These are phyloP conservation scores for Lentinus brumalis DNA, from an alignment of 768 basidiomycete species.

Conservation along the genomic window DNA sequence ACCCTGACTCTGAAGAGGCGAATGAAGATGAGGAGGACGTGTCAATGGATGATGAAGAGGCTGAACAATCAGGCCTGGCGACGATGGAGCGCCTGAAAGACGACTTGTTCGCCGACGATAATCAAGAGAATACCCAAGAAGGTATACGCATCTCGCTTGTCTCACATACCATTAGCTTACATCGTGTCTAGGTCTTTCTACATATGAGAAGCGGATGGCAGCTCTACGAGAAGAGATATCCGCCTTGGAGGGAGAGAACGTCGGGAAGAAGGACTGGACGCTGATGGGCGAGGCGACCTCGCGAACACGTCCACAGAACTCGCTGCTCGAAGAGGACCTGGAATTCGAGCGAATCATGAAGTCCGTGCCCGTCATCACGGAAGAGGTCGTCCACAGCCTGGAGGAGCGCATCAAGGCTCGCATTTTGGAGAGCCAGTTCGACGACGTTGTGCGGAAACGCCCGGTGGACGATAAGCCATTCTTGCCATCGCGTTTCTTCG, in stretches of 20 bases:
- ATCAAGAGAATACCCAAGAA: conserved; percentile 40
- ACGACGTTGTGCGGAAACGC: conserved; percentile 88
- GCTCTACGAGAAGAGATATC: conserved; percentile 78
- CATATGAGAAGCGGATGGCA: conserved; percentile 78
- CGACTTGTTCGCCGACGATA: conserved; percentile 79
- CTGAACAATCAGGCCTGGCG: conserved; percentile 34
- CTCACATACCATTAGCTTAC: background rate
- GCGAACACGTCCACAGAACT: conserved; percentile 84
- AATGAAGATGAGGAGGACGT: conserved; percentile 25
- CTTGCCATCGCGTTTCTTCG: conserved; percentile 86
- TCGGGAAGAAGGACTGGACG: conserved; percentile 89
- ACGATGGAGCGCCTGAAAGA: conserved; percentile 72
- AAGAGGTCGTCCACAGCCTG: conserved; percentile 76
- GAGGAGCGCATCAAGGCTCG: conserved; percentile 91
- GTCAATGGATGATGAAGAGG: conserved; percentile 21
- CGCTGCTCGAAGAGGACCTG: conserved; percentile 89
- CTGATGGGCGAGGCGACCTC: conserved; percentile 89
- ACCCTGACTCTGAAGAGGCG: conserved; percentile 32
- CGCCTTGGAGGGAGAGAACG: conserved; percentile 82
- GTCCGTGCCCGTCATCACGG: conserved; percentile 85
- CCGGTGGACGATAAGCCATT: conserved; percentile 84
- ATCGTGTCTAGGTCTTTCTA: conserved; percentile 56
- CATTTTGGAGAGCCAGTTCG: conserved; percentile 82
- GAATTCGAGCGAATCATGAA: conserved; percentile 93
- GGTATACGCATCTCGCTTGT: conserved; percentile 3